phyloP scores from a whole-genome alignment of 257 asterid species.

The Solanum medicagineum region DNA sequence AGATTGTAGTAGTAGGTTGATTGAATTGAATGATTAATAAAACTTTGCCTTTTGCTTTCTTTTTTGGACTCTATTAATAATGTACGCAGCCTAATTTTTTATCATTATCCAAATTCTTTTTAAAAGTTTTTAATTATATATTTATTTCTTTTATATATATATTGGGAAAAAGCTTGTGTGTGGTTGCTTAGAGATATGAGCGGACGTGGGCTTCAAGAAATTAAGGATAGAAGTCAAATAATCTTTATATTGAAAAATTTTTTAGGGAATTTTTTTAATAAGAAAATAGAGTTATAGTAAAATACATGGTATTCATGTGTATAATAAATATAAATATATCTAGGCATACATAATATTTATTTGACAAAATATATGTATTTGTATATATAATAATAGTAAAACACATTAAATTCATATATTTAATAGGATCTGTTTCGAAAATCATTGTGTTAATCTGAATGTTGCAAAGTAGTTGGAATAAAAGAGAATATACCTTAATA shows the following conservation, averaged over 20 bases:
- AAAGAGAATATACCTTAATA: not conserved
- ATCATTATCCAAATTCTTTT: not conserved
- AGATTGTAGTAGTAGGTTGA: not conserved
- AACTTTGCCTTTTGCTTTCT: not conserved
- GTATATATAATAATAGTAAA: too few relatives aligned
- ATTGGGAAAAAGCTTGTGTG: not conserved
- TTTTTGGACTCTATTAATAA: not conserved
- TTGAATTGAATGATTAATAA: not conserved
- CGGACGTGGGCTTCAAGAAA: not conserved
- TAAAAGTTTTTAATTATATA: not conserved
- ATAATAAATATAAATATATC: too few relatives aligned
- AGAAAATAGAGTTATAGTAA: too few relatives aligned
- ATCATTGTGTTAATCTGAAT: too few relatives aligned
- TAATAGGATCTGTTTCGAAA: too few relatives aligned
- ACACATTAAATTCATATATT: too few relatives aligned
- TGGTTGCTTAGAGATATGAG: not conserved
- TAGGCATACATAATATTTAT: too few relatives aligned
- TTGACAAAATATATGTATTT: too few relatives aligned
- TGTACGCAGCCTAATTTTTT: not conserved
- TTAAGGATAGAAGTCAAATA: not conserved
- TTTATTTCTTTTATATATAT: not conserved
- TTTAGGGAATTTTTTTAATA: not conserved
- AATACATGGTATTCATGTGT: too few relatives aligned
- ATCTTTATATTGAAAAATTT: not conserved
- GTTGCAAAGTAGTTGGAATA: not conserved